Evolutionary conservation across 352 stramenopile genomes (phyloP).

Genomic region (Elongisporangium senticosum): DNA sequence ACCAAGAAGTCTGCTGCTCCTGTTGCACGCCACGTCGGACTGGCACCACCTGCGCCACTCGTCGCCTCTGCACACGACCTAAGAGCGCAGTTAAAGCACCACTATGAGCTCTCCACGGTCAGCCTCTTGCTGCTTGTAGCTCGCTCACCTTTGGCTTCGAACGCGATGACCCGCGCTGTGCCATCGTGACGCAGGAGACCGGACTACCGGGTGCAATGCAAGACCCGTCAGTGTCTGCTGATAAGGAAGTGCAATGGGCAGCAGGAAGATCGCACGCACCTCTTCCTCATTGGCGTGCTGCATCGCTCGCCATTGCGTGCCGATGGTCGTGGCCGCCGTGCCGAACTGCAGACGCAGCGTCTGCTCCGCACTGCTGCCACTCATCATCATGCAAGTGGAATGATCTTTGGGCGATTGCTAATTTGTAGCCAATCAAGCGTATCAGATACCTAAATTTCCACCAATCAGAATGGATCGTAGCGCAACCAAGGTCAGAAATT

Average conservation of each 20-base stretch:
- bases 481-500: neutral
- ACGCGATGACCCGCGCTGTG: slow-evolving; percentile 46
- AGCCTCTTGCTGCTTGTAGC: neutral
- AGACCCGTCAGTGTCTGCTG: neutral
- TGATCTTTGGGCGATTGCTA: neutral
- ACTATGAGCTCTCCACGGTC: slow-evolving; percentile 3
- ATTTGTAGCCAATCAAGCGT: neutral
- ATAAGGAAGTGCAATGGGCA: neutral
- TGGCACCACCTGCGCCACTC: slow-evolving; percentile 15
- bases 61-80: slow-evolving; percentile 37
- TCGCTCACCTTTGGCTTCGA: slow-evolving; percentile 66
- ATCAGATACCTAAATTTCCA: neutral
- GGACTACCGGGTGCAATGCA: neutral
- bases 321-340: slow-evolving; percentile 56
- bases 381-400: neutral
- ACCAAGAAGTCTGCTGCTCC: slow-evolving; percentile 39
- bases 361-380: slow-evolving; percentile 23
- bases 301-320: slow-evolving; percentile 51
- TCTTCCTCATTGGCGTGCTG: slow-evolving; percentile 32
- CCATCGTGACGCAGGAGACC: slow-evolving; percentile 22
- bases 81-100: neutral
- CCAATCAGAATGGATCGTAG: neutral
- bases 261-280: slow-evolving; percentile 14
- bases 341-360: slow-evolving; percentile 72
- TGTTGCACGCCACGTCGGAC: slow-evolving; percentile 14